Percentiles rank a stretch among this genome's conserved stretches.
Conservation (phyloP, 2,329 filamentous ascomycete species). For the Trichoderma lentiforme region DNA sequence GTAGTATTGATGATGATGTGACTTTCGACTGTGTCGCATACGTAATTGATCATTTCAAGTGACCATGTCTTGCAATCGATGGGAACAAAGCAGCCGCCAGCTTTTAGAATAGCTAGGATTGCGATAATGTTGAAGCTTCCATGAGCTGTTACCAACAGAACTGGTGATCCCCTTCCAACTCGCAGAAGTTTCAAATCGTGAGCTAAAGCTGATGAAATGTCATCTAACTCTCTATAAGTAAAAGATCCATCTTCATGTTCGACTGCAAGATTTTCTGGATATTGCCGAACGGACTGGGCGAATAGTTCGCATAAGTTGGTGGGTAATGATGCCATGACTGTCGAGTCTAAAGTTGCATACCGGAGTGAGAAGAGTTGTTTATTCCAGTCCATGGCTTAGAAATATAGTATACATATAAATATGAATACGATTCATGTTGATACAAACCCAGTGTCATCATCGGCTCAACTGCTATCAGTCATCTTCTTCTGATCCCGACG, state of each 20-base stretch:
- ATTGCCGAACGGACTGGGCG: background rate
- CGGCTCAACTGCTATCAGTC: background rate
- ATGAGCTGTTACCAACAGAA: constrained; percentile 10
- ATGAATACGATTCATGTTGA: background rate
- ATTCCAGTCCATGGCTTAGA: background rate
- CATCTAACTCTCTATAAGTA: background rate
- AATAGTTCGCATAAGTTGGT: constrained; percentile 9
- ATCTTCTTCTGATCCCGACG: background rate
- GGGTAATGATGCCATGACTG: background rate
- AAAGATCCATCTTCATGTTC: constrained; percentile 11
- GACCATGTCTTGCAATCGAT: constrained; percentile 15
- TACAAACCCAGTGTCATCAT: background rate
- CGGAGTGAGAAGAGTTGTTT: background rate
- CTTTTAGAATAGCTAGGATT: constrained; percentile 11
- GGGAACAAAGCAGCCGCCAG: constrained; percentile 14
- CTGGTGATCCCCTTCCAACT: background rate
- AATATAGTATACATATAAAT: background rate
- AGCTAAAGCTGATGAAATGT: background rate
- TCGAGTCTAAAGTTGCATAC: background rate
- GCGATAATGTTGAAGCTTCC: constrained; percentile 14
- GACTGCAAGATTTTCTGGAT: constrained; percentile 3
- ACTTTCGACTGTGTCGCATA: background rate
- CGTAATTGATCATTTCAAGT: constrained; percentile 1
- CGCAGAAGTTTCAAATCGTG: background rate
- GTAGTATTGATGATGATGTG: constrained; percentile 15